Base-by-base conservation (phyloP, 129 eudicot genomes). In the Tagetes erecta region DNA sequence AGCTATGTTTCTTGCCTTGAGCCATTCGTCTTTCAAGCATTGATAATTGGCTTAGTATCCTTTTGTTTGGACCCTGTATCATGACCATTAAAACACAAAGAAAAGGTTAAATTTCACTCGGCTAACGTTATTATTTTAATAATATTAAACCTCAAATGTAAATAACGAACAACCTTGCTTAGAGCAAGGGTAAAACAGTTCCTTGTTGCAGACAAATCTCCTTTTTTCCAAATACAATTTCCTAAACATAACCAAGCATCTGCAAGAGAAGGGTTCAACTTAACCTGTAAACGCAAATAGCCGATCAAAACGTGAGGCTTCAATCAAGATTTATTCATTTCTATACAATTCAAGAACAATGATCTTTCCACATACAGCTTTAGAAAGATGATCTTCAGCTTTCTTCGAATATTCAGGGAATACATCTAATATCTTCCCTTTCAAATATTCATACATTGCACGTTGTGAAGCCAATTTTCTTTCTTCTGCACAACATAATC, bases 11-110 rank as follows among this genome's bases (percentile, higher is more conserved):
- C 85, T 81, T 86, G 72, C 98, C 99, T 88, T 91, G 96, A 82
- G 91, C 96, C 92, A 94, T 83, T 79, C 85, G 88, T 80, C 99
- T 90, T 84, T 90, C 99, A 70, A 94, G 99, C 99, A 94, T 94
- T 77, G 99, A 94, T 78, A 94, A 82, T 71, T 90, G 97, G 80
- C 91, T 82, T 68, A 94, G 97, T 85, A 94, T 83, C 77, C 73
- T 86, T 78, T 94, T 94, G 70, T 87, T 83, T 53, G 93, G 89
- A 55, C 96, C 99, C 98, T 93, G 80, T 49, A 81, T n/a, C 55
- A 81, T 27, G 64, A 30, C 38, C 42, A 33, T 73, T 70, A 46
- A 38, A n/a, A 56, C 47, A 59, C 5, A 49, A 39, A 47, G 36
- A 77, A 72, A 65, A 30, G 51, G 55, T 65, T 47, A 6, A 27